Evolutionary conservation across 768 basidiomycete genomes (phyloP).

Genomic region (Boletus tomentosulus): DNA sequence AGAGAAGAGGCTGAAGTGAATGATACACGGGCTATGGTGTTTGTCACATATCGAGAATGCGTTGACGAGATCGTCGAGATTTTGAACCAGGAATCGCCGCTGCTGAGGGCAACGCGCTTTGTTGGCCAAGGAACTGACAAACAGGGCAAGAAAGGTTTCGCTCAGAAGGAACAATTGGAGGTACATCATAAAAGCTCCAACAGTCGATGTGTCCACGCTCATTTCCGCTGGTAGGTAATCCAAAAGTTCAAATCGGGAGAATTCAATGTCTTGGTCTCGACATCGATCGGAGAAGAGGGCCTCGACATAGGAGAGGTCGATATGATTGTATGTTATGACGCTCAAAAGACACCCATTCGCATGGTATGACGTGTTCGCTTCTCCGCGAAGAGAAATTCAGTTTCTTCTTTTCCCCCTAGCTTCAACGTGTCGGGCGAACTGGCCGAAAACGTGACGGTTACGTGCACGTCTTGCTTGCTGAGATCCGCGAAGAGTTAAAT

Average conservation of each 20-base stretch:
- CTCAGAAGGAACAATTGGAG: constrained; percentile 88
- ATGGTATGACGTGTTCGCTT: constrained; percentile 56
- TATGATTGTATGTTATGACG: constrained; percentile 93
- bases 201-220: constrained; percentile 4
- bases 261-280: constrained; percentile 91
- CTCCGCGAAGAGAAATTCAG: not conserved
- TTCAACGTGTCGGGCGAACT: constrained; percentile 94
- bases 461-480: constrained; percentile 89
- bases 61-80: constrained; percentile 88
- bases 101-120: constrained; percentile 81
- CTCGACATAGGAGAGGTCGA: constrained; percentile 98
- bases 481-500: constrained; percentile 86
- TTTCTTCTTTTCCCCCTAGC: constrained; percentile 40
- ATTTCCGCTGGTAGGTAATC: constrained; percentile 56
- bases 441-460: constrained; percentile 87
- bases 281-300: constrained; percentile 97
- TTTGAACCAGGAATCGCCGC: constrained; percentile 68
- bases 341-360: constrained; percentile 92
- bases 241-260: constrained; percentile 81
- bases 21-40: constrained; percentile 85
- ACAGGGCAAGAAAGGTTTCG: constrained; percentile 80
- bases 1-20: constrained; percentile 19
- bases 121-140: constrained; percentile 89
- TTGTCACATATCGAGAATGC: constrained; percentile 83
- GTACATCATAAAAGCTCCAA: constrained; percentile 40